These are phyloP conservation scores for Penicillium polonicum DNA, from an alignment of 2,329 filamentous ascomycete genomes.

Conservation along the genomic window DNA sequence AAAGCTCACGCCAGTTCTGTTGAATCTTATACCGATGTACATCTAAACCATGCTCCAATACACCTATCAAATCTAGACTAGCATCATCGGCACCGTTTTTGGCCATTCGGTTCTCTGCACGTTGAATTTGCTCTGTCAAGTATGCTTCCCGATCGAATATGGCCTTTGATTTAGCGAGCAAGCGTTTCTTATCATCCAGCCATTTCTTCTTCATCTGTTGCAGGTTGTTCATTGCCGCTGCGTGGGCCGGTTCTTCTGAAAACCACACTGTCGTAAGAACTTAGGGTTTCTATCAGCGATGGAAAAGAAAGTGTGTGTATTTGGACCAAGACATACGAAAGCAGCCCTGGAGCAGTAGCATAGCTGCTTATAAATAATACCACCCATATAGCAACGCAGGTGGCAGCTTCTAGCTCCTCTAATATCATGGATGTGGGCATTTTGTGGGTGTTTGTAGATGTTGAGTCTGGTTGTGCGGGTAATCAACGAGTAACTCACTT, in stretches of 20 bases:
- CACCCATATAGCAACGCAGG: too few species aligned
- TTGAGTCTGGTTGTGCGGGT: neutral
- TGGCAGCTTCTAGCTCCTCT: neutral
- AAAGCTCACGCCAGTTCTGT: neutral
- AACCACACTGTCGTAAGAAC: neutral
- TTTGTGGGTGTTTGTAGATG: neutral
- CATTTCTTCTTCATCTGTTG: neutral
- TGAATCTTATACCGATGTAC: neutral
- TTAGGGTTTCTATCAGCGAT: neutral
- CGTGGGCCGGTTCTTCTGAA: too few species aligned
- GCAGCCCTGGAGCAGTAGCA: too few species aligned
- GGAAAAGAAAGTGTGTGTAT: neutral
- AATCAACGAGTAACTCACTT: neutral
- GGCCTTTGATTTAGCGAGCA: neutral
- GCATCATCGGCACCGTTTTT: neutral
- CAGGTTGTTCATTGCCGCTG: neutral
- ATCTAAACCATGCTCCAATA: neutral
- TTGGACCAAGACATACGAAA: rapidly evolving
- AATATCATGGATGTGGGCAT: neutral
- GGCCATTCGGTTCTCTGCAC: too few species aligned
- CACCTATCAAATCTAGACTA: too few species aligned
- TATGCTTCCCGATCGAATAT: neutral
- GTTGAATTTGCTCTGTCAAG: neutral
- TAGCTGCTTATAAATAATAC: rapidly evolving
- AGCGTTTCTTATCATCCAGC: neutral